Base-by-base conservation (phyloP, 2,329 filamentous ascomycete genomes). In the Venturia carpophila region DNA sequence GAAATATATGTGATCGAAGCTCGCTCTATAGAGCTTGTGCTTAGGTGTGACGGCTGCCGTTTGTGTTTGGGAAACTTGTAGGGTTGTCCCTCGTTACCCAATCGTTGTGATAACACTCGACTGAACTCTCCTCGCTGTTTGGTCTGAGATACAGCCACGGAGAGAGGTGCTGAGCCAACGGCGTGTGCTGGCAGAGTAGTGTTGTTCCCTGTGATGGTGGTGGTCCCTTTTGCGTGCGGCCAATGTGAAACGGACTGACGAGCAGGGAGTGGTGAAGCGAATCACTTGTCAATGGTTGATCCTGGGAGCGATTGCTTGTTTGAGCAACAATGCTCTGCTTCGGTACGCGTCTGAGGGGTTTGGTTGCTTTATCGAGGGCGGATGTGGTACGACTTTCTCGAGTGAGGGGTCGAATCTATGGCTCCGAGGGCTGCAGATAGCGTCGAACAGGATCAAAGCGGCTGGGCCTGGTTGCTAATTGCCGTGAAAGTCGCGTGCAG, bases 361-460 rank as follows among this genome's bases (percentile, higher is more conserved):
- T 24, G n/a, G 10, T 5, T 24, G 45, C 10, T 49, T 56, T n/a
- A 24, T 56, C 49, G 6, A 3, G 24, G 49, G 30, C 24, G 49
- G 49, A 56, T 19, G 49, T 17, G 19, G 49, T 34, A 34, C 19
- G 49, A 34, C 27, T 34, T 13, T 34, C 24, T 49, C 45, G 45
- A 58, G 37, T n/a, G 52, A 58, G 52, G 52, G 52, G 52, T 58
- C 52, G 30, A 21, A 3, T 3, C 6, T 58, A 58, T 58, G 52
- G 52, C 30, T 58, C 19, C 45, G 10, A 37, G 30, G 30, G 17
- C 17, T 58, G 17, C 27, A 21, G 30, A 58, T 58, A 37, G 52
- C 52, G 52, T 37, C 19, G 27, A 58, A 21, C 30, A 19, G 17
- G 30, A 37, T 56, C 49, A n/a, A 58, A 19, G 52, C 19, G 7